Base-by-base conservation (phyloP, 176 grass and related monocot genomes). In the Rhynchospora breviuscula region DNA sequence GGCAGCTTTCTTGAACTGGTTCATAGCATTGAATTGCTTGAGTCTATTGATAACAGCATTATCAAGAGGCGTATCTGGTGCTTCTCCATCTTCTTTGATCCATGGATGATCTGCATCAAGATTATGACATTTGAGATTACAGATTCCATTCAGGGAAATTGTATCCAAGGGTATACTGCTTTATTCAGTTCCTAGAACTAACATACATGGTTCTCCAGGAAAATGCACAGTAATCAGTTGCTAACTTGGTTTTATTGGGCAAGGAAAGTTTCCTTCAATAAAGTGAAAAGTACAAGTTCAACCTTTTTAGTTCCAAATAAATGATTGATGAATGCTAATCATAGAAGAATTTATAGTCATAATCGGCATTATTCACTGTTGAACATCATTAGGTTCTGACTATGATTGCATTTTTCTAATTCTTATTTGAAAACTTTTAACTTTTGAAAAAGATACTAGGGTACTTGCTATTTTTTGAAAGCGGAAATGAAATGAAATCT, bases 41-140 rank as follows among this genome's bases (percentile, higher is more conserved):
- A 97, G 78, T 83, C 94, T 90, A 79, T 87, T 85, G 45, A 97
- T 89, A 62, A 97, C 94, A 9, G 90, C 91, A 84, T 93, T 87
- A 46, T 97, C 94, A 25, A 93, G 91, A 6, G 89, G 91, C 3
- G 84, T 91, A 59, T 97, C 91, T 44, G 91, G 91, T 33, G 94
- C 94, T 1, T 93, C 89, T 43, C 94, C 94, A 63, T 97, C 94
- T 87, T 93, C 94, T 88, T 93, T 97, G 86, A 97, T 97, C 94
- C 94, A 97, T 4, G 94, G 89, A 69, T 97, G 91, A 73, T 93
- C 94, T 93, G 78, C 69, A 53, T 49, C 40, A 52, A 15, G 75
- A 44, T 54, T 21, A 21, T 23, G 46, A 43, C 35, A 40, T 49
- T 81, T 64, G 19, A 82, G 67, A 29, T 59, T 51, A 82, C 26